Evolutionary conservation across 352 stramenopile genomes (phyloP), one percentile per base, ranked within the genome.

Genomic region (Pythium myriotylum): DNA sequence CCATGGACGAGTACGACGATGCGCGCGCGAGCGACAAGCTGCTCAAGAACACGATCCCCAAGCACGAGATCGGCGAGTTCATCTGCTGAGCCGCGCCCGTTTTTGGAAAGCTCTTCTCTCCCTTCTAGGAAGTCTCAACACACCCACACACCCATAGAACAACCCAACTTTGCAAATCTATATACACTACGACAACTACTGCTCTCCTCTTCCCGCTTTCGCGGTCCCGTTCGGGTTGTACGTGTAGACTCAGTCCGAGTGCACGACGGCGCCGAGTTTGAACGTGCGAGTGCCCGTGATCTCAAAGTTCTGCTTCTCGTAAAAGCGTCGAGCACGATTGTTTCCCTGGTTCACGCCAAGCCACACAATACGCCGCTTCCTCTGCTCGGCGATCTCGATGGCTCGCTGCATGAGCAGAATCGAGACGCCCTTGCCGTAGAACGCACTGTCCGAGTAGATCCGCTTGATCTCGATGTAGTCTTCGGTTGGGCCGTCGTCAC

Each of bases 321-420:
- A 74, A 42, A 74, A 74, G 47, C 43, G 55, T 53, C 70, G 61
- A 29, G 67, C 67, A 32, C 52, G 55, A 20, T 59, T 1, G 47
- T 74, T 74, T 43, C 68, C 32, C 22, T 74, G 62, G 51, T 54
- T 68, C 14, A 74, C 67, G 33, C 57, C 57, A 24, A 74, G 67
- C 62, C 67, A 74, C 40, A 68, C 57, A 62, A 57, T 32, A n/a
- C 39, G 50, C 23, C 51, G 47, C n/a, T 53, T 41, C 55, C 66
- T 65, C 29, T 35, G 29, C 29, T 35, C 29, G 29, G 29, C 29
- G 29, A 35, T 35, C 29, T 35, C 29, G 29, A 35, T 35, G 29
- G 29, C 29, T 35, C 29, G 29, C 29, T 35, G 29, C 29, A 35
- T 35, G 5, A 35, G 29, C 29, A 35, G 29, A 10, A 5, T 35